These are phyloP conservation scores for Quercus lobata DNA, from an alignment of 331 rosid genomes.

Conservation along the genomic window DNA sequence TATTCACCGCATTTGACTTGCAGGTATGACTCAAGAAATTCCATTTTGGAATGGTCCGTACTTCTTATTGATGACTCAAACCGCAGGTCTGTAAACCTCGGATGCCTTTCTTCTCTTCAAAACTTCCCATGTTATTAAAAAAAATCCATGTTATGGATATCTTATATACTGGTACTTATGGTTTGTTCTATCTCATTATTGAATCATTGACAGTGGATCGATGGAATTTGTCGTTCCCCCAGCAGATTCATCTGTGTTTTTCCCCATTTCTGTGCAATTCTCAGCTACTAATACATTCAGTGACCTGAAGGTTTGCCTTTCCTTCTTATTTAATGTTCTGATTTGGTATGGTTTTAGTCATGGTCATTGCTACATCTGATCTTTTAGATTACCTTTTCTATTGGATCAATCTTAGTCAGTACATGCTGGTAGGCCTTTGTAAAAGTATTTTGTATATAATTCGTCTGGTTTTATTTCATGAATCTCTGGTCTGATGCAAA, in stretches of 20 bases:
- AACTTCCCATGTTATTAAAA: neutral
- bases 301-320: slow-evolving; percentile 65
- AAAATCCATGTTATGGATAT: no score
- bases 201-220: slow-evolving; percentile 70
- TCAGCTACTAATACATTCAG: slow-evolving; percentile 73
- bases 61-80: slow-evolving; percentile 83
- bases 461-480: neutral
- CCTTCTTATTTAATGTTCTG: neutral
- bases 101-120: neutral
- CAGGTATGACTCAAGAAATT: slow-evolving; percentile 89
- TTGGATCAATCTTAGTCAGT: neutral
- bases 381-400: neutral
- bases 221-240: slow-evolving; percentile 91
- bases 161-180: neutral
- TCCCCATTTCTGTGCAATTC: slow-evolving; percentile 77
- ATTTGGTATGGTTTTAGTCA: no score
- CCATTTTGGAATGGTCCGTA: slow-evolving; percentile 85
- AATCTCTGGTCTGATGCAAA: neutral
- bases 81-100: slow-evolving; percentile 54
- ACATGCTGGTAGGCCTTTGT: neutral
- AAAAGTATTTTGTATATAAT: neutral
- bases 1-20: neutral
- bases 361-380: neutral
- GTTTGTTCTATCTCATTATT: slow-evolving; percentile 11
- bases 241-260: slow-evolving; percentile 71